A percentile compares a stretch with the other conserved stretches of the same genome.
Conservation (phyloP, 495 filamentous ascomycete genomes). For the Usnea hakonensis region DNA sequence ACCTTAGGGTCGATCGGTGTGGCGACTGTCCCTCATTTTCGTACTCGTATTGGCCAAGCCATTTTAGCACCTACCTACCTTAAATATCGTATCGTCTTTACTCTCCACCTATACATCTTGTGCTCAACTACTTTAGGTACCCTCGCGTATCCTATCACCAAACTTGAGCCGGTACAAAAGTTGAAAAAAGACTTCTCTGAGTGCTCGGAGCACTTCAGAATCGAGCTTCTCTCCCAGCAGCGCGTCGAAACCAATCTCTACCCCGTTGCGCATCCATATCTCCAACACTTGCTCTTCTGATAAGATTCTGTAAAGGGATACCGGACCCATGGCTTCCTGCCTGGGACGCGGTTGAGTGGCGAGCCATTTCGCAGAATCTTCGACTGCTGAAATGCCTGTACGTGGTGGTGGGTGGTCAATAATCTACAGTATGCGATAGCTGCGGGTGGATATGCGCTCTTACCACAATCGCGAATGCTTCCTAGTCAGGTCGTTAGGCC, state of each 20-base stretch:
- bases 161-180: not conserved
- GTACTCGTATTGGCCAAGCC: not conserved
- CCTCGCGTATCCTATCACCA: not conserved
- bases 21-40: not conserved
- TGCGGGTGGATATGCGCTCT: not conserved
- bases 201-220: not conserved
- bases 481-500: not conserved
- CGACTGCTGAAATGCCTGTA: constrained; percentile 7
- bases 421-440: not conserved
- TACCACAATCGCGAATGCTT: constrained; percentile 11
- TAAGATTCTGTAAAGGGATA: not conserved
- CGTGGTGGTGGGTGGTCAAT: not conserved
- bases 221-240: not conserved
- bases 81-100: too few relatives aligned
- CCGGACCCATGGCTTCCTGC: not conserved
- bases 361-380: not conserved
- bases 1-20: not conserved
- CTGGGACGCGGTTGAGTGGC: not conserved
- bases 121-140: too few relatives aligned
- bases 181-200: constrained; percentile 9
- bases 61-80: too few relatives aligned
- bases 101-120: too few relatives aligned
- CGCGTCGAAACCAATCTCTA: not conserved
- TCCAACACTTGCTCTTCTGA: constrained; percentile 7
- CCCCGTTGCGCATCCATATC: not conserved